phyloP scores from a whole-genome alignment of 257 asterid genomes.

The Ocimum tenuiflorum region DNA sequence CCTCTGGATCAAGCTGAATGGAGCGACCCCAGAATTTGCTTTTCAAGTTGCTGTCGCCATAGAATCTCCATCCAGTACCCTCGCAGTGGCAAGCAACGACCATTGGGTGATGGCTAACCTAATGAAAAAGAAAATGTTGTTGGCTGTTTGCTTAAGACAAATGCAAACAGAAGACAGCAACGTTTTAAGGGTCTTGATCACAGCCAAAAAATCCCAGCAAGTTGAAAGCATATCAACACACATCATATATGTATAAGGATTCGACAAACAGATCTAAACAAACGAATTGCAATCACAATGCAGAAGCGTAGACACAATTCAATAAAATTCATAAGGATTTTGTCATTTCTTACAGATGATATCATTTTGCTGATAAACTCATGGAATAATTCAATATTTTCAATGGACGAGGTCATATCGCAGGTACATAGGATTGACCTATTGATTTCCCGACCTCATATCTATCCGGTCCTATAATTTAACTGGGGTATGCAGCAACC shows the following conservation, averaged over 20 bases:
- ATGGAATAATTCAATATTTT: too few species aligned
- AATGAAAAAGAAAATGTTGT: constrained; percentile 17
- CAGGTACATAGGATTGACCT: too few species aligned
- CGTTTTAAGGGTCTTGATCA: too few species aligned
- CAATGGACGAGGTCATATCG: too few species aligned
- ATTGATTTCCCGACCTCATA: too few species aligned
- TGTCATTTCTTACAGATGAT: too few species aligned
- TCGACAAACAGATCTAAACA: not conserved
- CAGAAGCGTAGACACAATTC: too few species aligned
- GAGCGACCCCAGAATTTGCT: constrained; percentile 99
- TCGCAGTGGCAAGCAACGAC: constrained; percentile 94
- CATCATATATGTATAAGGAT: not conserved
- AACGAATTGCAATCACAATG: not conserved
- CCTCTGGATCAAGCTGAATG: constrained; percentile 94
- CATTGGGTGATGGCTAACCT: constrained; percentile 99
- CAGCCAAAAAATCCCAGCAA: not conserved
- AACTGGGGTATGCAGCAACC: too few species aligned
- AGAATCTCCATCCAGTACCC: constrained; percentile 93
- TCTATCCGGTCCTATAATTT: too few species aligned
- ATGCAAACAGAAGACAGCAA: not conserved
- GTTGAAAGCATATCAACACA: constrained; percentile 1
- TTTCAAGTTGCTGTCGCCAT: constrained; percentile 88
- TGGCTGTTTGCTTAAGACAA: constrained; percentile 1
- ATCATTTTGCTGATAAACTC: too few species aligned
- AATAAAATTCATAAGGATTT: not conserved